phyloP scores from a whole-genome alignment of 257 asterid genomes.

The Jaltomata sinuosa region DNA sequence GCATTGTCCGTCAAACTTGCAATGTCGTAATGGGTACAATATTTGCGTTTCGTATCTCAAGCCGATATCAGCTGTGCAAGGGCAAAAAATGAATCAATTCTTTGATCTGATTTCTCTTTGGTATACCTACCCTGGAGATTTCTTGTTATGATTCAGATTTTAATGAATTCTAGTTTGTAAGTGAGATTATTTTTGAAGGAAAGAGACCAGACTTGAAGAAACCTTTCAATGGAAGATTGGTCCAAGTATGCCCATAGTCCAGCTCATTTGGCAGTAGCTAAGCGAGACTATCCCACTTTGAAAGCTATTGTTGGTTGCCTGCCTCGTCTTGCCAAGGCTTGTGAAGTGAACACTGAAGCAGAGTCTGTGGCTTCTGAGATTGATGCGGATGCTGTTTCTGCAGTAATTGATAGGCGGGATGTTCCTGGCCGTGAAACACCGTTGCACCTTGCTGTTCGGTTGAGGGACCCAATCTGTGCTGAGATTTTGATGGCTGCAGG shows the following conservation, averaged over 20 bases:
- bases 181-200: constrained; percentile 11
- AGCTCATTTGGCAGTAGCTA: constrained; percentile 69
- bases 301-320: constrained; percentile 52
- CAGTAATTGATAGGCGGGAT: constrained; percentile 78
- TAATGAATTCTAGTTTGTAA: constrained; percentile 12
- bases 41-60: neutral
- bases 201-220: constrained; percentile 1
- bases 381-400: constrained; percentile 69
- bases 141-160: neutral
- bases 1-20: constrained; percentile 7
- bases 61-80: neutral
- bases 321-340: constrained; percentile 74
- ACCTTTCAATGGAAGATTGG: constrained; percentile 62
- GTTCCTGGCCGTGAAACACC: constrained; percentile 99
- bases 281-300: constrained; percentile 51
- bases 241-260: constrained; percentile 76
- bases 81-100: neutral
- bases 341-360: constrained; percentile 71
- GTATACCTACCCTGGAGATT: constrained; percentile 6
- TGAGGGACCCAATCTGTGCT: constrained; percentile 65
- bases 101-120: neutral
- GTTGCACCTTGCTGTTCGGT: constrained; percentile 77
- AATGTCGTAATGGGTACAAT: neutral
- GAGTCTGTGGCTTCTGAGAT: constrained; percentile 82
- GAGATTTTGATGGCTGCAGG: constrained; percentile 98